Conservation (phyloP, 106 monocot species). For the Allium fistulosum region DNA sequence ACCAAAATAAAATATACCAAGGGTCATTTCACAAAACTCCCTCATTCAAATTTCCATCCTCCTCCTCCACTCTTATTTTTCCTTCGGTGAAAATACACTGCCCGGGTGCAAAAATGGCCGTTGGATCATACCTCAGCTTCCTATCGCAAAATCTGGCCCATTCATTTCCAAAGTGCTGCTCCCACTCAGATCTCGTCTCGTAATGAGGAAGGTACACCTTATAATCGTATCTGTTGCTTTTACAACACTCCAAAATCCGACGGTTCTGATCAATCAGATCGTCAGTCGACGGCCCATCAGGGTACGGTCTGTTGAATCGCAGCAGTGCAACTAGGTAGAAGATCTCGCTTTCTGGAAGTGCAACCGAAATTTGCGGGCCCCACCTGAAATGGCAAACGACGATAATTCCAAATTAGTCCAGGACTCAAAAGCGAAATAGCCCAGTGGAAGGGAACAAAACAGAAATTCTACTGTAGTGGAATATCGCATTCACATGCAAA, state of each 20-base stretch:
- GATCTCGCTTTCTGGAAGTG: conserved; percentile 57
- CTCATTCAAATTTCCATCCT: too few relatives aligned
- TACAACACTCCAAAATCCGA: conserved; percentile 46
- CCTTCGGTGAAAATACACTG: conserved; percentile 53
- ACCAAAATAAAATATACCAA: too few relatives aligned
- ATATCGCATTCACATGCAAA: conserved; percentile 3
- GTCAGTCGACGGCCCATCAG: conserved; percentile 44
- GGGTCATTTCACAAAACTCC: too few relatives aligned
- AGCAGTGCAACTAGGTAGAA: conserved; percentile 96
- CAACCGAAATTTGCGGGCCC: conserved; percentile 73
- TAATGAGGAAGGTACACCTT: conserved; percentile 87
- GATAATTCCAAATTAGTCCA: background rate
- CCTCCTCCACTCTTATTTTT: background rate
- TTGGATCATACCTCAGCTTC: conserved; percentile 68
- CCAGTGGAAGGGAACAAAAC: background rate
- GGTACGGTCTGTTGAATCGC: conserved; percentile 48
- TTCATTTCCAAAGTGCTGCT: conserved; percentile 49
- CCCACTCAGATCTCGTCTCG: conserved; percentile 50
- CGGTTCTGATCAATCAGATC: conserved; percentile 68
- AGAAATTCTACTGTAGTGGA: background rate
- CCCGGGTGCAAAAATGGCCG: conserved; percentile 69
- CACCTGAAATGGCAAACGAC: conserved; percentile 34
- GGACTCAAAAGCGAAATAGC: background rate
- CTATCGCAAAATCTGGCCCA: conserved; percentile 64
- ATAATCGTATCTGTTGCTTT: conserved; percentile 67